Conservation (phyloP, 805 yeast species). For the Candida sonorensis region DNA sequence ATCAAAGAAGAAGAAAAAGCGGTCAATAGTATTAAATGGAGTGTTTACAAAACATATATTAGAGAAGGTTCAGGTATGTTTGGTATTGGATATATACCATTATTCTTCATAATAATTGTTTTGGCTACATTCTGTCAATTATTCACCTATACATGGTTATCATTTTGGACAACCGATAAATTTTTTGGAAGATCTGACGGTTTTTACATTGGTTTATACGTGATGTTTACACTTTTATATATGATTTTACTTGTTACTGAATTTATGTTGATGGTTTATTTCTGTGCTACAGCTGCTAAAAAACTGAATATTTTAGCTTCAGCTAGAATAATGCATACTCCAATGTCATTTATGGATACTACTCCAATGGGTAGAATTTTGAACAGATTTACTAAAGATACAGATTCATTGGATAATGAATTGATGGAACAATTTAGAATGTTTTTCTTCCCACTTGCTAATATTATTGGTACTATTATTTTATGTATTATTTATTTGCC, state of each 20-base stretch:
- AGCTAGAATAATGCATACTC: conserved; percentile 57
- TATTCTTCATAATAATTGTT: conserved; percentile 9
- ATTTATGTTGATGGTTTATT: conserved; percentile 41
- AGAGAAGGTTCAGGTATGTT: conserved; percentile 48
- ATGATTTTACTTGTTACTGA: conserved; percentile 35
- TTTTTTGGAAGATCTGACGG: conserved; percentile 38
- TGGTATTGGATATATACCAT: conserved; percentile 17
- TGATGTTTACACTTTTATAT: conserved; percentile 45
- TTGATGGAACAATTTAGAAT: conserved; percentile 63
- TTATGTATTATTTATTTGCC: conserved; percentile 45
- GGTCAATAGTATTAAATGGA: conserved; percentile 30
- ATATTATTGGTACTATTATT: conserved; percentile 23
- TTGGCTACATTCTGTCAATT: conserved; percentile 43
- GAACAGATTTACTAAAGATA: conserved; percentile 81
- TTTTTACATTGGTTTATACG: conserved; percentile 67
- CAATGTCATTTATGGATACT: conserved; percentile 77
- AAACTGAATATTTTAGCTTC: conserved; percentile 56
- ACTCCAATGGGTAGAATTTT: conserved; percentile 83
- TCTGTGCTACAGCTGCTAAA: conserved; percentile 47
- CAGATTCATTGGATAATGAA: conserved; percentile 76
- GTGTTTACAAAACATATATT: conserved; percentile 44
- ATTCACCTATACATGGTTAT: conserved; percentile 68
- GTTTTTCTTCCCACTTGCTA: conserved; percentile 42
- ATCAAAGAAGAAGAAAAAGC: conserved; percentile 22
- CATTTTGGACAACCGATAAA: conserved; percentile 64